These are phyloP conservation scores for Blastomyces gilchristii DNA, from an alignment of 2,329 filamentous ascomycete genomes.

Conservation along the genomic window DNA sequence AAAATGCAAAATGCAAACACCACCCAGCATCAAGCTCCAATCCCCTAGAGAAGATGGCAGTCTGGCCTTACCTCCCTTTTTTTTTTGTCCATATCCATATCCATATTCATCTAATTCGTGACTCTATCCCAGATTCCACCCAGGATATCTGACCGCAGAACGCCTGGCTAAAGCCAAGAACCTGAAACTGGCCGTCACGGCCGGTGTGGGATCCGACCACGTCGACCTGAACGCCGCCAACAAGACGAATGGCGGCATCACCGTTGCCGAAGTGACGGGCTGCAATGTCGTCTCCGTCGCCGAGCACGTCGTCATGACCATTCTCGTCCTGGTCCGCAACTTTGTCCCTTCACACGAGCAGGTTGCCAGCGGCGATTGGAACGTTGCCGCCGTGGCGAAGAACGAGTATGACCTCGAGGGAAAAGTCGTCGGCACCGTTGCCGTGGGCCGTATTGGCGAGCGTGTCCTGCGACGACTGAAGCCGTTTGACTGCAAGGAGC, in stretches of 20 bases:
- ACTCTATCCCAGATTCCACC: conserved; percentile 64
- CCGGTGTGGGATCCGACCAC: conserved; percentile 96
- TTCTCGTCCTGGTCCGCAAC: conserved; percentile 91
- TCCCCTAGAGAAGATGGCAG: neutral
- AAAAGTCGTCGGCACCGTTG: conserved; percentile 97
- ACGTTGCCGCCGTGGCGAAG: conserved; percentile 93
- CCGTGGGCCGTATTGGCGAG: conserved; percentile 94
- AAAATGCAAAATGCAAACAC: neutral
- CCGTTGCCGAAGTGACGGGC: conserved; percentile 93
- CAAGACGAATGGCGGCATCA: conserved; percentile 95
- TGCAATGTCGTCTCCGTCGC: conserved; percentile 98
- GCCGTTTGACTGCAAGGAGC: conserved; percentile 98
- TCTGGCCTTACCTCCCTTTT: neutral
- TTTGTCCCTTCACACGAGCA: conserved; percentile 96
- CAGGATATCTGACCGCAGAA: conserved; percentile 92
- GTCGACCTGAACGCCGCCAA: conserved; percentile 95
- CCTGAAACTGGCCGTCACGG: conserved; percentile 91
- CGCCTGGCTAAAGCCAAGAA: conserved; percentile 98
- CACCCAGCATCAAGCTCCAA: neutral
- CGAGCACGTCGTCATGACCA: conserved; percentile 99
- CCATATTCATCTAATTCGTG: neutral
- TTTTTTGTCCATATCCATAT: neutral
- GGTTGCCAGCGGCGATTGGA: conserved; percentile 80
- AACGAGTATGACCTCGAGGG: conserved; percentile 95
- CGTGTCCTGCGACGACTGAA: conserved; percentile 92